These are phyloP conservation scores for Podospora australis DNA, from an alignment of 495 filamentous ascomycete species.

Conservation along the genomic window DNA sequence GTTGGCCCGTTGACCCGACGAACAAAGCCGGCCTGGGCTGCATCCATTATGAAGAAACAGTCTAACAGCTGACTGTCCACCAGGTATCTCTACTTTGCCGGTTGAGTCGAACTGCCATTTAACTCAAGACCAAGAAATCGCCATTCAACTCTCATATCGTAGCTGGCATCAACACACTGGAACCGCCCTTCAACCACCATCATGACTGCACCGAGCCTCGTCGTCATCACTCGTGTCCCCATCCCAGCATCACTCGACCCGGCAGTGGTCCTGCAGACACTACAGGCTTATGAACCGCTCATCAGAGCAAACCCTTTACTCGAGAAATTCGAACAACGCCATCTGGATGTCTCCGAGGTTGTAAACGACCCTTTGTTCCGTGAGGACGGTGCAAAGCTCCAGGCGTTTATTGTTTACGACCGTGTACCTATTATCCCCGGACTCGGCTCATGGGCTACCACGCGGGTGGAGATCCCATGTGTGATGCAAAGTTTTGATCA, in stretches of 20 bases:
- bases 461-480: slow-evolving; percentile 26
- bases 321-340: slow-evolving; percentile 20
- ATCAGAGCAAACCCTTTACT: slow-evolving; percentile 31
- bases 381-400: slow-evolving; percentile 20
- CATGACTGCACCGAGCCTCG: slow-evolving; percentile 15
- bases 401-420: slow-evolving; percentile 29
- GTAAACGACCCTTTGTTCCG: slow-evolving; percentile 32
- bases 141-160: no score
- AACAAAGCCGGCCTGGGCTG: no score
- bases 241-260: slow-evolving; percentile 26
- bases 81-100: no score
- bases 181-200: neutral
- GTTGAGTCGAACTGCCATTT: no score
- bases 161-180: no score
- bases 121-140: no score
- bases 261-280: slow-evolving; percentile 18
- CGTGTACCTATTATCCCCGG: slow-evolving; percentile 34
- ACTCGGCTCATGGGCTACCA: slow-evolving; percentile 23
- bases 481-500: slow-evolving; percentile 28
- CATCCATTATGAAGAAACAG: no score
- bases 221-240: slow-evolving; percentile 29
- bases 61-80: no score
- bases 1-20: no score
- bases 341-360: slow-evolving; percentile 18
- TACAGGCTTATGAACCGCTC: slow-evolving; percentile 31